Base-by-base conservation (phyloP, 495 filamentous ascomycete species). In the Penicillium silybi region DNA sequence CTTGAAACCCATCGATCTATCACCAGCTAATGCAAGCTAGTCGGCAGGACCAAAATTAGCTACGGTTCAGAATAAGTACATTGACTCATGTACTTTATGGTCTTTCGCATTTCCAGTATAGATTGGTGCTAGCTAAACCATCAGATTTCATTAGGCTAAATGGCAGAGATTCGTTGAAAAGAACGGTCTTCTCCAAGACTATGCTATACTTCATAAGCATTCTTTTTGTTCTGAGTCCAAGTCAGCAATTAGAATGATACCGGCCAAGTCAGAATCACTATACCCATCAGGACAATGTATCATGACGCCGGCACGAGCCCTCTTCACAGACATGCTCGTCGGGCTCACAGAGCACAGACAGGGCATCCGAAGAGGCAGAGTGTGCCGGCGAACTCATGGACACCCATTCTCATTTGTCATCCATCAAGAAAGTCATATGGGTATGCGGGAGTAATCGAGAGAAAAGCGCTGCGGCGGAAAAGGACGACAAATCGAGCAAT, bases 251-350 rank as follows among this genome's bases (percentile, higher is more conserved):
- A 9, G 15, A 19, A 39, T 0, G 22, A 29, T 16, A 4, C 18
- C 19, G 6, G 10, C 16, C 9, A 10, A 37, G 37, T n/a, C 16
- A n/a, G 13, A 38, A 25, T 38, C 4, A 22, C 19, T 35, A 62
- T 54, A 69, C 71, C 69, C 65, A 56, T 42, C 45, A 62, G 57
- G 55, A 49, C 47, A 53, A 60, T 63, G 51, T 50, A 60, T 63
- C 50, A 60, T 41, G 64, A 57, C 59, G 68, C 71, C 69, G 68
- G 52, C 69, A 54, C 48, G 55, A 51, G 41, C 49, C 49, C 53
- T 51, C 53, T 48, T 43, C 49, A 35, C 19, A 42, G 48, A 23
- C 34, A 37, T 53, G 39, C 46, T 17, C 6, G 10, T 10, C 25
- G n/a, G 13, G 15, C 22, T 32, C 42, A 9, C n/a, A 23, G n/a